Evolutionary conservation across 805 yeast genomes (phyloP), one percentile per base, ranked within the genome.

Genomic region (Saccharomycopsis babjevae): DNA sequence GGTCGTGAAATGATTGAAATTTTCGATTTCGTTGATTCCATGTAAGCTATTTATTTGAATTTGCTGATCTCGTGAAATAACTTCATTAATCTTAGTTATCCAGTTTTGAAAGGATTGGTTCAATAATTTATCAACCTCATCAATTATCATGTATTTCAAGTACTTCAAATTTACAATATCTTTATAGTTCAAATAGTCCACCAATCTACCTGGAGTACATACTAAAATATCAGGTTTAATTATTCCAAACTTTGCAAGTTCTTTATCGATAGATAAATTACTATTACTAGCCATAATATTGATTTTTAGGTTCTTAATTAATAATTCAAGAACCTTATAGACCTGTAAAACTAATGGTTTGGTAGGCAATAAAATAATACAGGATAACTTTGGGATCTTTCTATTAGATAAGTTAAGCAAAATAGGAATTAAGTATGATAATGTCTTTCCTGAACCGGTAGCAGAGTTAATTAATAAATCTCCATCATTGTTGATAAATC

Each of bases 391-490:
- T 1, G 96, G 92, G 1, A 90, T 90, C 1, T 80, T 75, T 61
- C 97, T 79, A 8, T 74, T 72, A 16, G 77, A 74, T 58, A 93
- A 75, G 1, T 83, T 74, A 63, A 92, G 91, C 1, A 94, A 77
- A 7, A 94, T 79, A 1, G 99, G 98, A 1, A 93, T 78, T 57
- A 84, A 78, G 68, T 93, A 93, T 1, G 97, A 96, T 59, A 94
- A 75, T 0, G 99, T 93, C 70, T 93, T 93, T 68, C 99, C 99
- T 0, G 96, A 88, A 52, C 99, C 99, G 0, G 99, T 93, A 11
- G 96, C 83, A 1, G 99, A 96, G 72, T 93, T 92, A 5, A 93
- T 96, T 54, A 93, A 75, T 20, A 91, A 72, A 72, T 94, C 96
- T 28, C 93, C 93, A 61, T 77, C 76, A 36, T 72, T 69, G 59